These are phyloP conservation scores for Cercospora sojina DNA, from an alignment of 2,329 filamentous ascomycete genomes.

Conservation along the genomic window DNA sequence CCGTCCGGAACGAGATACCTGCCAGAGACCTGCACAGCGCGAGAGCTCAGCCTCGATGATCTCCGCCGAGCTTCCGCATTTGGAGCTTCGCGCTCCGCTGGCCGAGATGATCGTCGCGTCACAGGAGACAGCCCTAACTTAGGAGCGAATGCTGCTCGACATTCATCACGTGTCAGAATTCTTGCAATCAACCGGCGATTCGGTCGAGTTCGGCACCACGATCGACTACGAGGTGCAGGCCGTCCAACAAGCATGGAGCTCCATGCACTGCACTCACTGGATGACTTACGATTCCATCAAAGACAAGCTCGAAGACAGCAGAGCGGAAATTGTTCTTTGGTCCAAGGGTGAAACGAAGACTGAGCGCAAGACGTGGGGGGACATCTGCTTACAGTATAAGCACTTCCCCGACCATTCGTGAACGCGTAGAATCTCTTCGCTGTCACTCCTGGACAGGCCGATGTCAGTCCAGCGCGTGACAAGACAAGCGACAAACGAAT, in stretches of 20 bases:
- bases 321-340: background rate
- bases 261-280: background rate
- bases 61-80: background rate
- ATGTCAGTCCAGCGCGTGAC: background rate
- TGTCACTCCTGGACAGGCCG: background rate
- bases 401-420: background rate
- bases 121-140: background rate
- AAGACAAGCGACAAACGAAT: background rate
- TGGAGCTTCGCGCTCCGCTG: background rate
- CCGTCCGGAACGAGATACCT: background rate
- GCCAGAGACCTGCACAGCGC: background rate
- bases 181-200: background rate
- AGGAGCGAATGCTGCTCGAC: background rate
- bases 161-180: background rate
- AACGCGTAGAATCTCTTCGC: background rate
- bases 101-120: background rate
- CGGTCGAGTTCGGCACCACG: background rate
- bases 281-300: background rate
- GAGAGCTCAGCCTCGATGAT: background rate
- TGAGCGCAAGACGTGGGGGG: background rate
- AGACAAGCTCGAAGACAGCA: background rate
- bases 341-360: background rate
- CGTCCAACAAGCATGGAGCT: background rate
- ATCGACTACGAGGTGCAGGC: background rate
- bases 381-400: background rate